A percentile compares a stretch with the other conserved stretches of the same genome.
These are phyloP conservation scores for Hirsutella minnesotensis DNA, from an alignment of 2,329 filamentous ascomycete species.

Conservation along the genomic window DNA sequence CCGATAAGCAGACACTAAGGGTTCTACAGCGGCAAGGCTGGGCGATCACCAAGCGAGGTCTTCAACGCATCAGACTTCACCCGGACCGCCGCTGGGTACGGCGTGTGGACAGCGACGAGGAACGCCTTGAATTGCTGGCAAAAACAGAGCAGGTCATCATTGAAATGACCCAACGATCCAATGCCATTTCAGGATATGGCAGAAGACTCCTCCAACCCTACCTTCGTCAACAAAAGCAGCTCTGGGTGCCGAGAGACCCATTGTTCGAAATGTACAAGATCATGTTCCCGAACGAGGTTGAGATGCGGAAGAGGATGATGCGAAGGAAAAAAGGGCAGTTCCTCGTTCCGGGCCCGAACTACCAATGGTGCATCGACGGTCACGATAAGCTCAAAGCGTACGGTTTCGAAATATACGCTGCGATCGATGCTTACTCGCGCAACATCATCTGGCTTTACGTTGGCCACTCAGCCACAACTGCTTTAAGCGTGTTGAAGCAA, in stretches of 20 bases:
- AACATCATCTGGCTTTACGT: too few species aligned
- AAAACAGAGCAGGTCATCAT: conserved; percentile 5
- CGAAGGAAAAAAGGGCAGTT: too few species aligned
- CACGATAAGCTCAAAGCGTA: too few species aligned
- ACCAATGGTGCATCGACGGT: too few species aligned
- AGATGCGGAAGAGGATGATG: too few species aligned
- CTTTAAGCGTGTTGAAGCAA: too few species aligned
- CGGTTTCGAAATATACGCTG: too few species aligned
- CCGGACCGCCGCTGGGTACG: not conserved
- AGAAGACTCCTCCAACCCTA: too few species aligned
- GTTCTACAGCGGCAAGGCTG: not conserved
- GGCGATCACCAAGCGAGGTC: not conserved
- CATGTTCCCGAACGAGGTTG: too few species aligned
- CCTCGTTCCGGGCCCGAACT: too few species aligned
- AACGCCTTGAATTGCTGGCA: conserved; percentile 3
- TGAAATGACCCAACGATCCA: conserved; percentile 3
- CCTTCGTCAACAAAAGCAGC: not conserved
- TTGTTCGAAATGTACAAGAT: not conserved
- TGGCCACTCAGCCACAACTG: too few species aligned
- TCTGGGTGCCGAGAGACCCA: not conserved
- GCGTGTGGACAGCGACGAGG: conserved; percentile 1
- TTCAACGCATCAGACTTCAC: not conserved
- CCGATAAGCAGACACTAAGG: not conserved
- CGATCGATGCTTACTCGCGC: too few species aligned
- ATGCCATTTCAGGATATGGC: conserved; percentile 1